These are phyloP conservation scores for Rhexocercosporidium sp. DNA, from an alignment of 2,329 filamentous ascomycete genomes.

Conservation along the genomic window DNA sequence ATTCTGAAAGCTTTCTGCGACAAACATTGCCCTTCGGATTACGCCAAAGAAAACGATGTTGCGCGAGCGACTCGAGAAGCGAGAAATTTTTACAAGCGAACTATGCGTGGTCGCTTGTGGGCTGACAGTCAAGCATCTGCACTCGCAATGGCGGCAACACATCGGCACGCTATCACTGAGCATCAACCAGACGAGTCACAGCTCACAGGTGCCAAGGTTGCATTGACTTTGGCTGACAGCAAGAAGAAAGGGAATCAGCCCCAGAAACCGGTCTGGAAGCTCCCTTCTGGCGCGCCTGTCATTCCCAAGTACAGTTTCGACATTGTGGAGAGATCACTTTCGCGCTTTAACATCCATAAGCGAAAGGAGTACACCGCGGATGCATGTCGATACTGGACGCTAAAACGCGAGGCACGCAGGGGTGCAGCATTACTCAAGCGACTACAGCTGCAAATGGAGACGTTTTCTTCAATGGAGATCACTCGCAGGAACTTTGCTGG, in stretches of 20 bases:
- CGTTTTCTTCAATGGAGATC: slow-evolving; percentile 96
- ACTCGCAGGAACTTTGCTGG: slow-evolving; percentile 94
- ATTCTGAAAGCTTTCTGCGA: slow-evolving; percentile 95
- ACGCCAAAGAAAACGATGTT: slow-evolving; percentile 84
- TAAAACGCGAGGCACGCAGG: slow-evolving; percentile 91
- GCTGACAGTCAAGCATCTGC: slow-evolving; percentile 87
- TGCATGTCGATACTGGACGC: slow-evolving; percentile 95
- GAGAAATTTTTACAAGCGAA: slow-evolving; percentile 86
- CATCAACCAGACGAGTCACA: slow-evolving; percentile 82
- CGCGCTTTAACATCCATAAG: slow-evolving; percentile 82
- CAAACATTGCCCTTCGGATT: slow-evolving; percentile 89
- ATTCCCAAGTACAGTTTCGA: slow-evolving; percentile 89
- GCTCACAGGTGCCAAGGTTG: slow-evolving; percentile 81
- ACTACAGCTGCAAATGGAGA: slow-evolving; percentile 92
- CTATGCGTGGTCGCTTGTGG: slow-evolving; percentile 90
- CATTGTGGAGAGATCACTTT: slow-evolving; percentile 81
- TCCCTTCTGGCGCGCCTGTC: slow-evolving; percentile 92
- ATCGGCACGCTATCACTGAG: slow-evolving; percentile 66
- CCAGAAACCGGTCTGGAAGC: slow-evolving; percentile 79
- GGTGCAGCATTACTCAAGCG: slow-evolving; percentile 92
- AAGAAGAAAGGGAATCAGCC: slow-evolving; percentile 75
- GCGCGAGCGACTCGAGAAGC: slow-evolving; percentile 80
- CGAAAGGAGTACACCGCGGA: slow-evolving; percentile 92
- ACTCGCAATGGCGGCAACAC: slow-evolving; percentile 76
- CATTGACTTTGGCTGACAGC: slow-evolving; percentile 72